Conservation (phyloP, 73 alveolate genomes). For the Blepharisma japonicum region DNA sequence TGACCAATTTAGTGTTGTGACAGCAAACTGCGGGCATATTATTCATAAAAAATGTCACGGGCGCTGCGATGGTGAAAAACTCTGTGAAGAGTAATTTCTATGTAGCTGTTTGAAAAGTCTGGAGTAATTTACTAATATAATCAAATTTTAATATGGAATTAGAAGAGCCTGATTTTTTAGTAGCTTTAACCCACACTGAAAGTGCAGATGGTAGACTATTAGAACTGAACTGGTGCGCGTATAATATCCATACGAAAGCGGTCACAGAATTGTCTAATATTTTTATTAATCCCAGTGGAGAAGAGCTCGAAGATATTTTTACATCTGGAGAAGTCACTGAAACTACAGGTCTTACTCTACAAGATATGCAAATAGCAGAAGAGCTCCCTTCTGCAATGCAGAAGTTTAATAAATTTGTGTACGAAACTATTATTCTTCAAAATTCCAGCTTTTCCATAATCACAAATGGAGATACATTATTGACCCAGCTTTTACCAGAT, state of each 20-base stretch:
- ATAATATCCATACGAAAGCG: not conserved
- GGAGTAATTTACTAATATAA: no score
- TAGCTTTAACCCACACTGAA: not conserved
- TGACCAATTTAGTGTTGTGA: no score
- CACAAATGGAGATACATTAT: not conserved
- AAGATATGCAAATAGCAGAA: not conserved
- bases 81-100: no score
- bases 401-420: not conserved
- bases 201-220: not conserved
- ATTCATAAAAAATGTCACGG: no score
- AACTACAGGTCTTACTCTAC: not conserved
- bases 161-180: not conserved
- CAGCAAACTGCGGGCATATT: no score
- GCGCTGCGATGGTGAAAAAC: no score
- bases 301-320: not conserved
- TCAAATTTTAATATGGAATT: no score
- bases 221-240: not conserved
- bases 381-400: slow-evolving; percentile 15
- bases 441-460: not conserved
- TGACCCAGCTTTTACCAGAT: not conserved
- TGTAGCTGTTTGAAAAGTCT: no score
- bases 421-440: not conserved
- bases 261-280: not conserved
- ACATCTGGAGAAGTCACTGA: not conserved
- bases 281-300: slow-evolving; percentile 2